Percentiles rank a stretch among this genome's conserved stretches.
These are phyloP conservation scores for Fistulinella prunicolor DNA, from an alignment of 768 basidiomycete genomes.

Conservation along the genomic window DNA sequence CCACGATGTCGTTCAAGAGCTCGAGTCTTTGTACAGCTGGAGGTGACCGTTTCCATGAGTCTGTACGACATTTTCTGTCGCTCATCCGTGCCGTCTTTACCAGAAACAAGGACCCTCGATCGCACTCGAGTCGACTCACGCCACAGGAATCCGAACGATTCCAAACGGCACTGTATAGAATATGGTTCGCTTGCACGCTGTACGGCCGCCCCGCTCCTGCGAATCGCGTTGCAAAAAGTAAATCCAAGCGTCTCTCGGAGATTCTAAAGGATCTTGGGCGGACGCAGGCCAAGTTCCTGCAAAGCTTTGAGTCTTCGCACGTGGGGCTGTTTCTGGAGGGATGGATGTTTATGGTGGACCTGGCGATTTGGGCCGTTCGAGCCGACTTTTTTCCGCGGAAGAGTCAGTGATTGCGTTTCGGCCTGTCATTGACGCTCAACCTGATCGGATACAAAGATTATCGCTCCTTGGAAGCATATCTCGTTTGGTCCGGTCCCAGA, in stretches of 20 bases:
- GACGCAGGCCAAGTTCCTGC: conserved; percentile 8
- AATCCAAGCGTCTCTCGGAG: conserved; percentile 6
- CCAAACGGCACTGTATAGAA: conserved; percentile 27
- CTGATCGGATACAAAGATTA: not conserved
- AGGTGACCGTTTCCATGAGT: conserved; percentile 11
- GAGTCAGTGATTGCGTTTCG: conserved; percentile 1
- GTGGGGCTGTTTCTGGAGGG: conserved; percentile 2
- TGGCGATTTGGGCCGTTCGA: conserved; percentile 8
- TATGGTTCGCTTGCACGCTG: conserved; percentile 20
- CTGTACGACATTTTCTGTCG: not conserved
- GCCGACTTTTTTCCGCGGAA: conserved; percentile 10
- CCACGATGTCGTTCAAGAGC: conserved; percentile 13
- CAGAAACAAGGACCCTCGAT: conserved; percentile 39
- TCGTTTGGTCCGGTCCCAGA: conserved; percentile 13
- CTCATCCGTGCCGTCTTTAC: conserved; percentile 4
- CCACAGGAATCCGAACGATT: conserved; percentile 33
- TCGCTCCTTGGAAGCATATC: conserved; percentile 7
- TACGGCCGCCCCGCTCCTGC: conserved; percentile 14
- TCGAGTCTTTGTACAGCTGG: conserved; percentile 20
- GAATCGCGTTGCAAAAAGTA: conserved; percentile 8
- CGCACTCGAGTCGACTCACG: conserved; percentile 28
- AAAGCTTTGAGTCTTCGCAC: conserved; percentile 1
- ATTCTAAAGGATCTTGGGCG: conserved; percentile 2
- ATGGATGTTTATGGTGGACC: conserved; percentile 8
- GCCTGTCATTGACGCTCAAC: not conserved